phyloP scores from a whole-genome alignment of 305 asterid species.

The Nicotiana rustica region DNA sequence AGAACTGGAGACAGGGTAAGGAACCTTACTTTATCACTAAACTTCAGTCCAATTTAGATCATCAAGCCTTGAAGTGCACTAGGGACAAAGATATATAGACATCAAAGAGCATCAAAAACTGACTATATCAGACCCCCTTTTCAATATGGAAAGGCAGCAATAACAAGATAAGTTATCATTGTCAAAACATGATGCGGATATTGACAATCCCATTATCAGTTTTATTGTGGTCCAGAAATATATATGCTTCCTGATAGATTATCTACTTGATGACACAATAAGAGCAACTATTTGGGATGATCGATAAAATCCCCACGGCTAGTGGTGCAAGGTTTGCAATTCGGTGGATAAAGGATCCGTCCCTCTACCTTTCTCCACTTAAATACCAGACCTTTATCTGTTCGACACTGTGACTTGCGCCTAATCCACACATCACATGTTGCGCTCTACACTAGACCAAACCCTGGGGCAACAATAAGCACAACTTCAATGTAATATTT shows the following conservation, averaged over 20 bases:
- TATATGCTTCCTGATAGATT: neutral
- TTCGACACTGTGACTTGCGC: neutral
- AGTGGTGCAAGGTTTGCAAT: neutral
- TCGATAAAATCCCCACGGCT: neutral
- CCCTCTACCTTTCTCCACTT: neutral
- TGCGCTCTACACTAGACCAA: neutral
- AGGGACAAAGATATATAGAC: constrained; percentile 8
- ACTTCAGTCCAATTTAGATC: neutral
- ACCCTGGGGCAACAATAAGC: neutral
- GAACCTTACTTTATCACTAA: neutral
- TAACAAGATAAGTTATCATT: neutral
- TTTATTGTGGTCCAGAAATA: neutral
- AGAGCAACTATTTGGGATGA: neutral
- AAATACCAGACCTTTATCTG: neutral
- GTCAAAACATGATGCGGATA: neutral
- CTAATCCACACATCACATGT: neutral
- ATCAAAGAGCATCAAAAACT: constrained; percentile 21
- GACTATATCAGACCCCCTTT: neutral
- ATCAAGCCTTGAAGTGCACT: constrained; percentile 12
- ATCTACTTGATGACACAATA: constrained; percentile 14
- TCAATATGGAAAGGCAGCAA: neutral
- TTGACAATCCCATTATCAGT: neutral
- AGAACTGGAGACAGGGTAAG: neutral
- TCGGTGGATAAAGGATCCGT: neutral
- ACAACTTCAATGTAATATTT: neutral